Evolutionary conservation across 768 basidiomycete species (phyloP), one percentile per base, ranked within the genome.

Genomic region (Pisolithus orientalis): DNA sequence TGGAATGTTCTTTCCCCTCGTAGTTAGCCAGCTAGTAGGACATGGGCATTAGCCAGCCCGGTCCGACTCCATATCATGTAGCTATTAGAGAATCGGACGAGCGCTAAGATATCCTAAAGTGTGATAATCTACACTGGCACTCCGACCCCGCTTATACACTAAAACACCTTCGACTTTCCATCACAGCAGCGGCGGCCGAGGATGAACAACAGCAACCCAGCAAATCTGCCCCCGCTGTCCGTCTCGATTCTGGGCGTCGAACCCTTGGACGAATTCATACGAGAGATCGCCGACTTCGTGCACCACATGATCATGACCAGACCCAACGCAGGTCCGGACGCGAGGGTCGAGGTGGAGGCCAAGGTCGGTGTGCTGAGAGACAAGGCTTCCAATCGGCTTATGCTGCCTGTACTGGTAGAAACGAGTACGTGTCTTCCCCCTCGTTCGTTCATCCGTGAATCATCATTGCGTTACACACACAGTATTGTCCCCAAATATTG

Each of bases 241-340:
- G 74, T 85, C 39, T 90, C 87, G 14, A 90, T 94, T 57, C 80
- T 96, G 28, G 88, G 87, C 49, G 84, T 92, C 47, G 93, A 94
- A 64, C 93, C 93, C 2, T 72, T 91, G 29, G 94, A 96, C 67
- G 94, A 95, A 63, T 94, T 96, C 64, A 92, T 93, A 65, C 83
- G 83, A 64, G 89, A 92, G 65, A 78, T 96, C 51, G 93, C 90
- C 37, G 90, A 95, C 70, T 96, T 91, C 69, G 74, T 94, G 38
- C 83, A 83, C 68, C 83, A 85, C 62, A 83, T 78, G 73, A 81
- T 90, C 59, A 61, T 65, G 50, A 81, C 73, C 5, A 77, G 79
- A 24, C 78, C 81, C 17, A 76, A 81, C 57, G 63, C 78, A 48
- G 80, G 81, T 32, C 74, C 74, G 32, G 62, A 66, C 10, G 61